Conservation (phyloP, 2,329 filamentous ascomycete species). For the Sporothrix inflata region DNA sequence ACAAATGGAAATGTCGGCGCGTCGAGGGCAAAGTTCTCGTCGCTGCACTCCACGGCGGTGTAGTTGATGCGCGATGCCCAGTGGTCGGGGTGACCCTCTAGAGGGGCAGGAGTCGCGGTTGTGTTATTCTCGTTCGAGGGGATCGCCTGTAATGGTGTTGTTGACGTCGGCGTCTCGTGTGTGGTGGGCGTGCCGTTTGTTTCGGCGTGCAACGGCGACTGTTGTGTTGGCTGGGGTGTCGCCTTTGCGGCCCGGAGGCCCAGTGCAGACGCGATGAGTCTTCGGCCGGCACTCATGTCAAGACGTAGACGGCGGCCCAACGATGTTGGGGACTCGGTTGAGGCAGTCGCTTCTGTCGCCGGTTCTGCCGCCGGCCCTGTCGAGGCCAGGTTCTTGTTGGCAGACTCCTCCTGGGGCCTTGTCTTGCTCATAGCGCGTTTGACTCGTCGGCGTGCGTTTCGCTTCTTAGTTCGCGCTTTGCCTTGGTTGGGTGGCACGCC, state of each 20-base stretch:
- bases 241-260: not conserved
- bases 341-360: not conserved
- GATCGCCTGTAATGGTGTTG: too few relatives aligned
- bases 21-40: constrained; percentile 68
- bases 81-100: constrained; percentile 46
- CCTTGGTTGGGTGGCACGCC: constrained; percentile 27
- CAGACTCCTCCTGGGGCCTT: not conserved
- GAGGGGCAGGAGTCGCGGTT: not conserved
- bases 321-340: not conserved
- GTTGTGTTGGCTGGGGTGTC: too few relatives aligned
- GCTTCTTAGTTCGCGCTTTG: constrained; percentile 51
- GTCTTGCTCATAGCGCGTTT: constrained; percentile 37
- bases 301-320: constrained; percentile 5
- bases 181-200: too few relatives aligned
- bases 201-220: too few relatives aligned
- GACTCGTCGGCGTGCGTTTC: constrained; percentile 55
- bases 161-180: too few relatives aligned
- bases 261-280: constrained; percentile 3
- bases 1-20: constrained; percentile 87
- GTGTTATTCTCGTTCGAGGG: not conserved
- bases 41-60: constrained; percentile 80
- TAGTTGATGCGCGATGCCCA: constrained; percentile 78
- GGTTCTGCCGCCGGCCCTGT: not conserved
- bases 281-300: constrained; percentile 3
- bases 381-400: not conserved